Conservation (phyloP, 106 monocot species). For the Alisma plantagoaquatica region DNA sequence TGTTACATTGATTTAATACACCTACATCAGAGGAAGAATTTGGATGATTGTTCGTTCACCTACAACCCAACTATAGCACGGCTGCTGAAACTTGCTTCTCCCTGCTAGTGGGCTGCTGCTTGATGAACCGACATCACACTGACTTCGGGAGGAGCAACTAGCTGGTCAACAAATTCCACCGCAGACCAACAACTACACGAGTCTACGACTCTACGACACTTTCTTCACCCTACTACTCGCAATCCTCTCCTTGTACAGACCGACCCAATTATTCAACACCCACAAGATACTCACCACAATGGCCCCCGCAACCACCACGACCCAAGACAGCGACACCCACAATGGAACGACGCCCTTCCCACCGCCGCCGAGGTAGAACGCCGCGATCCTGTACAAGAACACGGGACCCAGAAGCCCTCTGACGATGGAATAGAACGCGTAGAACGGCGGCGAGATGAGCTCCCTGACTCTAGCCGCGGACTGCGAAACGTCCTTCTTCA, state of each 20-base stretch:
- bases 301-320: slow-evolving; percentile 71
- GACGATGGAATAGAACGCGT: slow-evolving; percentile 54
- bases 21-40: no score
- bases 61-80: no score
- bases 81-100: no score
- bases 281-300: slow-evolving; percentile 86
- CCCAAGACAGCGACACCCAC: slow-evolving; percentile 83
- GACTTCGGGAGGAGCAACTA: no score
- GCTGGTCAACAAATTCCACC: no score
- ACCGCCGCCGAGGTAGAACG: slow-evolving; percentile 54
- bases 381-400: slow-evolving; percentile 79
- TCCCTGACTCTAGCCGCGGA: slow-evolving; percentile 38
- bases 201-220: no score
- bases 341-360: slow-evolving; percentile 55
- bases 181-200: no score
- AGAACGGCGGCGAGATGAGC: slow-evolving; percentile 61
- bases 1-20: no score
- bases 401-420: slow-evolving; percentile 61
- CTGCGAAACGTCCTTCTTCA: slow-evolving; percentile 31
- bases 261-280: slow-evolving; percentile 74
- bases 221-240: no score
- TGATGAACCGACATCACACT: no score
- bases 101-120: no score
- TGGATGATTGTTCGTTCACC: no score
- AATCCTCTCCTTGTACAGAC: slow-evolving; percentile 47